A percentile compares a stretch with the other conserved stretches of the same genome.
These are phyloP conservation scores for Paramecium biaurelia DNA, from an alignment of 73 alveolate species.

Conservation along the genomic window DNA sequence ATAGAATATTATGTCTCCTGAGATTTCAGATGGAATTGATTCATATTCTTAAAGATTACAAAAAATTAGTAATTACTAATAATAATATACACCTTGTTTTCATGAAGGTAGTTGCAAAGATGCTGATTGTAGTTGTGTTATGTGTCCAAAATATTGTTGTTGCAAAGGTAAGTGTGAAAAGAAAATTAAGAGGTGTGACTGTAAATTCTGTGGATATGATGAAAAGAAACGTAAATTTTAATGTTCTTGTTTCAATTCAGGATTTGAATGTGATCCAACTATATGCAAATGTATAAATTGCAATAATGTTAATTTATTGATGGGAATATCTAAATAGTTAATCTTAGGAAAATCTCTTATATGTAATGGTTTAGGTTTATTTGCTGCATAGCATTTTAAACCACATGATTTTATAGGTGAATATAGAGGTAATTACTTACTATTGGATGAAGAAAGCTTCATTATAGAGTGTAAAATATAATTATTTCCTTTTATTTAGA, in stretches of 20 bases:
- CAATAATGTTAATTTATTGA: background rate
- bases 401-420: background rate
- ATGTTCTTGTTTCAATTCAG: background rate
- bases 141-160: background rate
- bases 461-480: background rate
- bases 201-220: background rate
- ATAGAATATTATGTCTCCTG: background rate
- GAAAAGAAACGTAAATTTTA: background rate
- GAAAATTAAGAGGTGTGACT: background rate
- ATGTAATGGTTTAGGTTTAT: background rate
- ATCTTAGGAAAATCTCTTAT: background rate
- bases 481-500: background rate
- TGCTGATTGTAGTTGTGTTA: background rate
- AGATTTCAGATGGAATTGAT: background rate
- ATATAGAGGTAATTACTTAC: background rate
- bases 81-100: background rate
- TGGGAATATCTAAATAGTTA: background rate
- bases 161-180: background rate
- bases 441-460: background rate
- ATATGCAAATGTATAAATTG: background rate
- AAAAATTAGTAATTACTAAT: background rate
- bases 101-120: background rate
- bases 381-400: background rate
- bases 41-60: background rate
- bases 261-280: constrained; percentile 9